Evolutionary conservation across 345 rosid species (phyloP), one percentile per base, ranked within the genome.

Genomic region (Garcia nutans): DNA sequence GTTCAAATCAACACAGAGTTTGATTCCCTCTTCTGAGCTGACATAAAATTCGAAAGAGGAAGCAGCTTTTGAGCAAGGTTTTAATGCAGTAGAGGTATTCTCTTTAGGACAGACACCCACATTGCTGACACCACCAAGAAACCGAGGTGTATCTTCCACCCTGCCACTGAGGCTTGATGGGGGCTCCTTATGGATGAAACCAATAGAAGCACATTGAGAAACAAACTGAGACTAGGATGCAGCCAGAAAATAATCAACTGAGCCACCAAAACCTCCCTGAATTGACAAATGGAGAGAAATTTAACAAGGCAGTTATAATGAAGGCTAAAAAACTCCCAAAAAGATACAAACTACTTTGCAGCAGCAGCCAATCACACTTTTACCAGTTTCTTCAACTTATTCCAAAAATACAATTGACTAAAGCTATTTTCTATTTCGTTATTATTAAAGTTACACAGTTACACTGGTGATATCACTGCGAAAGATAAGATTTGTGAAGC

Each of bases 21-120:
- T 91, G 67, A 93, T 84, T 80, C 98, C 98, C 74, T 85, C 84
- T 72, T 91, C 97, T 78, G 86, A 83, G 83, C 82, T 80, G 61
- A 82, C 97, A 80, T 88, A 84, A 83, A 90, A 93, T 86, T 93
- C 88, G 74, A 93, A 91, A 20, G 91, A 82, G 57, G 90, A 76
- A 62, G 86, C 81, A 79, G 41, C 73, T 49, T 78, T 74, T 72
- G 75, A 23, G 70, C 68, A 28, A 63, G 80, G 37, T 62, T 11
- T 72, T 50, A 78, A 58, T 47, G 77, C 80, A 61, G 79, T 28
- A 57, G 49, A 20, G 57, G 64, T 64, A 74, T 52, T 76, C 72
- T 75, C 88, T 33, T 64, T 66, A 79, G 84, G 77, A 79, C 58
- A 44, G 63, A 75, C 86, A 81, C 65, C 82, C 66, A 56, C 58